Evolutionary conservation across 345 rosid genomes (phyloP), one percentile per base, ranked within the genome.

Genomic region (Citropsis articulata): DNA sequence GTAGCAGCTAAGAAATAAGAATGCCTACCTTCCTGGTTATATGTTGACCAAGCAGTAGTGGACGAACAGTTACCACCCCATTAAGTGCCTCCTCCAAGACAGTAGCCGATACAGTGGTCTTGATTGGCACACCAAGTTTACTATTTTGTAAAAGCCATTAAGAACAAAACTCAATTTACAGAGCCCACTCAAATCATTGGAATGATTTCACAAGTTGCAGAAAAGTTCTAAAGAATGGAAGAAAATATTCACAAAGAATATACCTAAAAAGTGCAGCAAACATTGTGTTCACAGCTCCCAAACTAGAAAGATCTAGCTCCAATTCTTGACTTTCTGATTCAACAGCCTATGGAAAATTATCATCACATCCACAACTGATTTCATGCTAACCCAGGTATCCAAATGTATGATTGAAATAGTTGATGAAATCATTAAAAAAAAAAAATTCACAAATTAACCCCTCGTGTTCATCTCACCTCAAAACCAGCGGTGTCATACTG

Each of bases 101-200:
- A 76, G 92, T 88, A 75, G 98, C 98, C 69, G 99, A 94, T 38
- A 97, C 96, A 68, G 98, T 90, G 82, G 99, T 97, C 93, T 94
- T 97, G 77, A 97, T 94, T 1, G 99, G 99, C 78, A 97, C 97
- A 56, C 99, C 99, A 50, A 97, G 98, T 91, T 97, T 97, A 87
- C 99, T 94, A 79, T 70, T 67, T 78, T 72, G 66, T 24, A 25
- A 19, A 61, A 66, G 82, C 66, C 66, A 66, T 25, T 27, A 30
- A 31, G 79, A 61, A 27, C 66, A 60, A 1, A 79, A 55, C 62
- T 61, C 25, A 78, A 64, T 65, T 62, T 18, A 42, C 57, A 61
- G 12, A 33, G 36, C 22, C 53, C 72, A 59, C 7, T 45, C 24
- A 35, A 60, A 61, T 18, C 19, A 55, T 31, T 16, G 48, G 27